These are phyloP conservation scores for Gracilaria vermiculophylla DNA, from an alignment of 23 red algal species.

Conservation along the genomic window DNA sequence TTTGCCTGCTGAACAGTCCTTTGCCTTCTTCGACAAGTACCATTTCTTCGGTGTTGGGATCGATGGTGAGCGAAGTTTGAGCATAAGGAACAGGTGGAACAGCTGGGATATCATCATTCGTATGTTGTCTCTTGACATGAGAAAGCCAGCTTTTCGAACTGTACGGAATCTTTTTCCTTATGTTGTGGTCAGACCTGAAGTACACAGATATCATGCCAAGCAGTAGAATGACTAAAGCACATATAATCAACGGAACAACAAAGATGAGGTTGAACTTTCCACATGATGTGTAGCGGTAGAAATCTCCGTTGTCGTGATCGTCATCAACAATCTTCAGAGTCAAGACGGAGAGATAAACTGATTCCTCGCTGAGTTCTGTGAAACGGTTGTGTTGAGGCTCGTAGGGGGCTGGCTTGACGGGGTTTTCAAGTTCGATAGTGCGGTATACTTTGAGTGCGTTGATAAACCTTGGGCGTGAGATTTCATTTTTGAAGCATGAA, in stretches of 20 bases:
- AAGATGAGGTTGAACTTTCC: constrained; percentile 6
- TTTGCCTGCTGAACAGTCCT: neutral
- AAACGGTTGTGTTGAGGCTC: neutral
- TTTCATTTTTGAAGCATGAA: neutral
- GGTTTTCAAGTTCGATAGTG: constrained; percentile 44
- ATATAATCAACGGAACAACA: constrained; percentile 1
- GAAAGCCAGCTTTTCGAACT: constrained; percentile 2
- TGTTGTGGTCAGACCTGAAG: neutral
- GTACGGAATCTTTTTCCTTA: neutral
- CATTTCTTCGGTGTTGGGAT: neutral
- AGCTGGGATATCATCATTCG: too few species aligned
- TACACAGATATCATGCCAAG: constrained; percentile 11
- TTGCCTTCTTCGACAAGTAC: neutral
- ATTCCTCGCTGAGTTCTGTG: neutral
- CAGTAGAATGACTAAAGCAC: neutral
- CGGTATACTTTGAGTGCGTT: constrained; percentile 33
- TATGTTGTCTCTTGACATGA: neutral
- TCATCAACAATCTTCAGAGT: constrained; percentile 40
- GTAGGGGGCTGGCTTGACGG: neutral
- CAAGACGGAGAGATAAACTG: constrained; percentile 18
- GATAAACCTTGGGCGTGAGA: constrained; percentile 6
- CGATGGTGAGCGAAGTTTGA: neutral
- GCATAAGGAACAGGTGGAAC: too few species aligned
- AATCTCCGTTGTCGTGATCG: neutral
- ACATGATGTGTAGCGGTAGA: neutral